These are phyloP conservation scores for Chrysanthemum seticuspe DNA, from an alignment of 129 eudicot genomes.

Conservation along the genomic window DNA sequence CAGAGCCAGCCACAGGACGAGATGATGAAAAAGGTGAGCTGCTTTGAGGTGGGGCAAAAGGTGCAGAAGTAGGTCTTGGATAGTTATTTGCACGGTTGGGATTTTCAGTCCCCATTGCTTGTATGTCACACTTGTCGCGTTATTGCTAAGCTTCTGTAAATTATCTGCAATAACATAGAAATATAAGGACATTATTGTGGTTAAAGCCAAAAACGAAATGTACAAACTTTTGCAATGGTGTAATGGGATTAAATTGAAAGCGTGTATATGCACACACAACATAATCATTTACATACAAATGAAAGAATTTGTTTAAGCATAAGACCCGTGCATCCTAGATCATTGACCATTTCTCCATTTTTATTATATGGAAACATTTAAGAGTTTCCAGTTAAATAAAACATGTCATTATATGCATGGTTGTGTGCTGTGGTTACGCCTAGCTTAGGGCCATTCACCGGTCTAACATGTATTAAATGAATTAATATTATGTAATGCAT, in stretches of 20 bases:
- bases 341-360: conserved; percentile 2
- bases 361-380: conserved; percentile 2
- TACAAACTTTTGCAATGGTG: neutral
- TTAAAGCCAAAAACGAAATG: conserved; percentile 11
- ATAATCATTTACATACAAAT: conserved; percentile 7
- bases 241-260: neutral
- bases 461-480: neutral
- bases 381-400: conserved; percentile 8
- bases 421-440: neutral
- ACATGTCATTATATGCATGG: conserved; percentile 6
- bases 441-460: neutral
- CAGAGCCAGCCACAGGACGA: conserved; percentile 66
- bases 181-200: conserved; percentile 5
- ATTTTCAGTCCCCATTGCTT: conserved; percentile 79
- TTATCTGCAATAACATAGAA: conserved; percentile 34
- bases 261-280: conserved; percentile 1
- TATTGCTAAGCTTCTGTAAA: conserved; percentile 27
- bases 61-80: conserved; percentile 58
- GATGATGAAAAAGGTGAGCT: conserved; percentile 58
- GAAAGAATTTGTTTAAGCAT: neutral
- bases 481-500: neutral
- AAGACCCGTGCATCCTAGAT: conserved; percentile 17
- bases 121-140: conserved; percentile 28
- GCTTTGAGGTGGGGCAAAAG: conserved; percentile 64
- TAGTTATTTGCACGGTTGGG: conserved; percentile 56